A percentile compares a stretch with the other conserved stretches of the same genome.
phyloP scores from a whole-genome alignment of 176 grass and related monocot species.

The Carex myosuroides region DNA sequence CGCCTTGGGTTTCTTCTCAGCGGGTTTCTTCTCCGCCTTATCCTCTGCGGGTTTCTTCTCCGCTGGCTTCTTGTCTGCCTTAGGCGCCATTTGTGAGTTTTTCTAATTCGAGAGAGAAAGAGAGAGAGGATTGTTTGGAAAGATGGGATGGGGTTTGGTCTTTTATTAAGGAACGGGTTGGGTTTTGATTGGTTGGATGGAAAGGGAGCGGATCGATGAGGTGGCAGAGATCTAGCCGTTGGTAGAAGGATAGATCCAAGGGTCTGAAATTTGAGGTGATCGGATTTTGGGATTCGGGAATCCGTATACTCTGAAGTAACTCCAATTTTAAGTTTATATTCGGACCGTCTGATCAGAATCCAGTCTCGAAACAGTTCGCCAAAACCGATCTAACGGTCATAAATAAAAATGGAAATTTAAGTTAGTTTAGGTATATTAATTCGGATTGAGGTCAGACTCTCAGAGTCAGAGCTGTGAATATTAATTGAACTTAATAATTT shows the following conservation, averaged over 20 bases:
- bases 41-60: constrained; percentile 13
- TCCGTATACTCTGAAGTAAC: too few relatives aligned
- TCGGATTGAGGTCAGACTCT: background rate
- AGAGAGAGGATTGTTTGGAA: background rate
- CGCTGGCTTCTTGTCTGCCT: constrained; percentile 24
- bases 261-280: background rate
- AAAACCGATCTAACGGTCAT: too few relatives aligned
- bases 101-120: background rate
- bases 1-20: constrained; percentile 3
- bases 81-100: background rate
- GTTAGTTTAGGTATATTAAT: too few relatives aligned
- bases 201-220: background rate
- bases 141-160: background rate
- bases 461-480: background rate
- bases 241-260: background rate
- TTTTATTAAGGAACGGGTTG: background rate
- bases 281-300: background rate
- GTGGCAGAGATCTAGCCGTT: background rate
- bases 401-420: too few relatives aligned
- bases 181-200: background rate
- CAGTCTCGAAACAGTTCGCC: too few relatives aligned
- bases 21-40: constrained; percentile 16
- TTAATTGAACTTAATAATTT: background rate
- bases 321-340: rapidly evolving
- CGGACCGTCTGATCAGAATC: too few relatives aligned